A percentile compares a stretch with the other conserved stretches of the same genome.
Conservation (phyloP, 352 stramenopile species). For the Globisporangium canariense region DNA sequence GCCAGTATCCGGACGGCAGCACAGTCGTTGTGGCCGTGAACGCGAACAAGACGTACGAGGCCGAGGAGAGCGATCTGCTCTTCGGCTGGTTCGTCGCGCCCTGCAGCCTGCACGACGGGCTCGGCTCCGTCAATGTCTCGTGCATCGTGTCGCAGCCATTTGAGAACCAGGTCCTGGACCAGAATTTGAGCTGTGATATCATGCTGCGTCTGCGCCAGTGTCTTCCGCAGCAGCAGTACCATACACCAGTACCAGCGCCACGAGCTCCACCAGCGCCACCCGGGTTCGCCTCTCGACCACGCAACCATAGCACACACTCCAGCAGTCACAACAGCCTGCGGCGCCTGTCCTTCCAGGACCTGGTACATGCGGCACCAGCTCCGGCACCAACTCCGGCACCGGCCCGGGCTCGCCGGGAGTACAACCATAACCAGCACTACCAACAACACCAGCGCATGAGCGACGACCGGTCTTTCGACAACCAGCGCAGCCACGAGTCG, state of each 20-base stretch:
- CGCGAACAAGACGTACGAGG: constrained; percentile 19
- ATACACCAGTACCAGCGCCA: neutral
- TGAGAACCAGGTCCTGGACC: constrained; percentile 24
- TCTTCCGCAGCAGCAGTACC: constrained; percentile 8
- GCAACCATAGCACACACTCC: constrained; percentile 10
- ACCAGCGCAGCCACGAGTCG: constrained; percentile 18
- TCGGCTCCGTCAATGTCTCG: constrained; percentile 44
- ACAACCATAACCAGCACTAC: neutral
- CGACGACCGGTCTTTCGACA: constrained; percentile 13
- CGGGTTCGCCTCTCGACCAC: neutral
- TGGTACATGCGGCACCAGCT: neutral
- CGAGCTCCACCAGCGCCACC: neutral
- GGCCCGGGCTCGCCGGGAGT: neutral
- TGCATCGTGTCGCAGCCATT: constrained; percentile 41
- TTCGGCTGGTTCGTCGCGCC: constrained; percentile 63
- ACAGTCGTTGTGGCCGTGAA: constrained; percentile 46
- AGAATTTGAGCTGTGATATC: constrained; percentile 53
- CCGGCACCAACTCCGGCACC: neutral
- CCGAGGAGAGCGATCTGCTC: constrained; percentile 30
- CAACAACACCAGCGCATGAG: neutral
- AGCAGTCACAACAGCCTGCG: constrained; percentile 4
- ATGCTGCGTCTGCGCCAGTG: constrained; percentile 38
- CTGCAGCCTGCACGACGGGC: constrained; percentile 27
- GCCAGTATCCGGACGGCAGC: constrained; percentile 61
- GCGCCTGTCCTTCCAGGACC: neutral